Evolutionary conservation across 257 asterid genomes (phyloP).

Genomic region (Solanum stenotomum): DNA sequence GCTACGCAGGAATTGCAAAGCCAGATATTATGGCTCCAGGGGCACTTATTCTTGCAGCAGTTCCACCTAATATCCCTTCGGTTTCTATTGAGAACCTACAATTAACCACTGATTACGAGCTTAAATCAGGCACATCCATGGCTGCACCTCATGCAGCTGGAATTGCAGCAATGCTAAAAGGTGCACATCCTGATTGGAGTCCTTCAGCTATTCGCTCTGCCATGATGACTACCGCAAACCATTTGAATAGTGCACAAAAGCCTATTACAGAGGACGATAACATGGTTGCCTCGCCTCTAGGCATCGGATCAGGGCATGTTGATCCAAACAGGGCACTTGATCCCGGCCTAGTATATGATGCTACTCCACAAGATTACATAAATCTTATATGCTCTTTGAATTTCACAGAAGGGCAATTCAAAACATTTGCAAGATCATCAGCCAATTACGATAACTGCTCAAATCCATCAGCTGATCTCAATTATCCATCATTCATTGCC

Average conservation of each 20-base stretch:
- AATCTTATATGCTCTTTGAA: not conserved
- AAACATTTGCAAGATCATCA: not conserved
- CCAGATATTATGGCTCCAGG: conserved; percentile 7
- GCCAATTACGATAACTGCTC: not conserved
- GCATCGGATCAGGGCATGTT: not conserved
- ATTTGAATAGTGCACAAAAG: not conserved
- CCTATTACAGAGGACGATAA: not conserved
- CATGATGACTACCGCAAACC: conserved; percentile 10
- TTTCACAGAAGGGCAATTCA: not conserved
- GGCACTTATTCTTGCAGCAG: not conserved
- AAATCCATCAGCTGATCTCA: not conserved
- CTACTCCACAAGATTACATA: not conserved
- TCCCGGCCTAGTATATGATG: not conserved
- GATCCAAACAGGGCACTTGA: not conserved
- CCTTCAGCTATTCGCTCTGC: conserved; percentile 12
- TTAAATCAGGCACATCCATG: conserved; percentile 7
- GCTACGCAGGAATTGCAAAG: not conserved
- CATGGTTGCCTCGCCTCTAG: not conserved
- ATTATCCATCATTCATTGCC: not conserved
- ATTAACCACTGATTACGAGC: not conserved
- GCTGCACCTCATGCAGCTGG: conserved; percentile 6
- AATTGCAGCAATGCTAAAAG: conserved; percentile 6
- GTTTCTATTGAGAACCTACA: not conserved
- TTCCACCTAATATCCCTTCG: not conserved
- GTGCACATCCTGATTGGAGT: conserved; percentile 1